phyloP scores from a whole-genome alignment of 2,329 filamentous ascomycete species.

The Akanthomyces lecanii region DNA sequence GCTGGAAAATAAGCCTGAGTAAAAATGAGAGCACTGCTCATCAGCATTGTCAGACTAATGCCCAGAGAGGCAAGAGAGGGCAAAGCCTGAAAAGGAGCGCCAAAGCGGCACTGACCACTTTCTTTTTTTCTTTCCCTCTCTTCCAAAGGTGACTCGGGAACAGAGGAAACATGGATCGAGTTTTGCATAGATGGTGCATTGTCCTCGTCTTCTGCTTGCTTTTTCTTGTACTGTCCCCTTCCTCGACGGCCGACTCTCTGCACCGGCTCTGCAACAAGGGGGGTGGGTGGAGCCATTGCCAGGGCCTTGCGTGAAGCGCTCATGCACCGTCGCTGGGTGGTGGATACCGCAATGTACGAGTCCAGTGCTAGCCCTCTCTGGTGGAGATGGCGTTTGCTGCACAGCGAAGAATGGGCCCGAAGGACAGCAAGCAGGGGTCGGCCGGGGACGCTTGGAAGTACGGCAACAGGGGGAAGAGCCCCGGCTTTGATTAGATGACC shows the following conservation, averaged over 20 bases:
- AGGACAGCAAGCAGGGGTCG: conserved; percentile 27
- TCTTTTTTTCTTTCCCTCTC: background rate
- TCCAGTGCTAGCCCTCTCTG: background rate
- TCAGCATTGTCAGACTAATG: conserved; percentile 13
- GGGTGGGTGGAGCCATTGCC: background rate
- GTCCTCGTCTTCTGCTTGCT: conserved; percentile 16
- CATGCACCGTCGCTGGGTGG: conserved; percentile 1
- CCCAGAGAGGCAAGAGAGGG: conserved; percentile 19
- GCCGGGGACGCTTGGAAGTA: conserved; percentile 47
- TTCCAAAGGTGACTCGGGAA: background rate
- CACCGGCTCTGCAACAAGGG: background rate
- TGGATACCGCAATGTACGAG: conserved; percentile 13
- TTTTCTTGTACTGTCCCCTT: conserved; percentile 6
- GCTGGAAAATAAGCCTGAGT: conserved; percentile 13
- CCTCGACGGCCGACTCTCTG: background rate
- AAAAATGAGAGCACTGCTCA: conserved; percentile 9
- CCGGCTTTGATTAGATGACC: conserved; percentile 47
- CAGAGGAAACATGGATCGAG: background rate
- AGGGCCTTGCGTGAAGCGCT: conserved; percentile 9
- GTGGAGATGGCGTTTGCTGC: conserved; percentile 18
- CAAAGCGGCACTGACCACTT: background rate
- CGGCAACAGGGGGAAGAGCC: conserved; percentile 45
- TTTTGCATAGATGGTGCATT: background rate
- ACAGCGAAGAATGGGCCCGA: conserved; percentile 10
- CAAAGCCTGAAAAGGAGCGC: conserved; percentile 16